Evolutionary conservation across 768 basidiomycete species (phyloP).

Genomic region (Lactarius psammicola): DNA sequence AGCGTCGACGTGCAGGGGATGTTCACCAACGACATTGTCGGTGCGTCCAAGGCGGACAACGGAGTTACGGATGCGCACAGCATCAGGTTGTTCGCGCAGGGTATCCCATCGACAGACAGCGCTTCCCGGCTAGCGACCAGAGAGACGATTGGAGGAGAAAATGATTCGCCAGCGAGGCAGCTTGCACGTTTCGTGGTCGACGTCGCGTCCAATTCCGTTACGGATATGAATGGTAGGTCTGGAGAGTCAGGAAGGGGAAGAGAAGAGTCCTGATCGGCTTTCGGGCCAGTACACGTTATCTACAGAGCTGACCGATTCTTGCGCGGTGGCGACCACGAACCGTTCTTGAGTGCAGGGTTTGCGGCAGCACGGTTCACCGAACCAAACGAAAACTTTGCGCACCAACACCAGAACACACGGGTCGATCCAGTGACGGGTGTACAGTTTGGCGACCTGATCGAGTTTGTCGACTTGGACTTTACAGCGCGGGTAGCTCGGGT

Average conservation of each 20-base stretch:
- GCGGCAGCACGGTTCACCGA: conserved; percentile 57
- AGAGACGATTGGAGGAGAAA: conserved; percentile 50
- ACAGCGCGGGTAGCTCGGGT: conserved; percentile 50
- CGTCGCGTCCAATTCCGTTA: conserved; percentile 48
- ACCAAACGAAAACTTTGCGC: conserved; percentile 55
- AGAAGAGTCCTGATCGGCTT: neutral
- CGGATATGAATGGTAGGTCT: conserved; percentile 50
- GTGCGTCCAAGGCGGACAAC: conserved; percentile 50
- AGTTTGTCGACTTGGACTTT: conserved; percentile 57
- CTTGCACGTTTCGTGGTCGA: conserved; percentile 53
- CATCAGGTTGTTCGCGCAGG: conserved; percentile 52
- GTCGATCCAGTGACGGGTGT: conserved; percentile 43
- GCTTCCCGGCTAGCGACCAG: conserved; percentile 38
- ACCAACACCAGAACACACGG: conserved; percentile 57
- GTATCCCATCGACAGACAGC: conserved; percentile 48
- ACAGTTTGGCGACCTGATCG: conserved; percentile 55
- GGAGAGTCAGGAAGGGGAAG: neutral
- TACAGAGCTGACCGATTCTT: conserved; percentile 55
- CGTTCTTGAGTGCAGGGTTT: conserved; percentile 50
- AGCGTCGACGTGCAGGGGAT: conserved; percentile 55
- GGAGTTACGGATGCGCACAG: conserved; percentile 46
- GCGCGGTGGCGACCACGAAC: conserved; percentile 54
- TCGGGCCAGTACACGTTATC: conserved; percentile 45
- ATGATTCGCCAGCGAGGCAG: conserved; percentile 52
- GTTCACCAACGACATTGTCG: conserved; percentile 59